These are phyloP conservation scores for Echites panduratus DNA, from an alignment of 257 asterid genomes.

Conservation along the genomic window DNA sequence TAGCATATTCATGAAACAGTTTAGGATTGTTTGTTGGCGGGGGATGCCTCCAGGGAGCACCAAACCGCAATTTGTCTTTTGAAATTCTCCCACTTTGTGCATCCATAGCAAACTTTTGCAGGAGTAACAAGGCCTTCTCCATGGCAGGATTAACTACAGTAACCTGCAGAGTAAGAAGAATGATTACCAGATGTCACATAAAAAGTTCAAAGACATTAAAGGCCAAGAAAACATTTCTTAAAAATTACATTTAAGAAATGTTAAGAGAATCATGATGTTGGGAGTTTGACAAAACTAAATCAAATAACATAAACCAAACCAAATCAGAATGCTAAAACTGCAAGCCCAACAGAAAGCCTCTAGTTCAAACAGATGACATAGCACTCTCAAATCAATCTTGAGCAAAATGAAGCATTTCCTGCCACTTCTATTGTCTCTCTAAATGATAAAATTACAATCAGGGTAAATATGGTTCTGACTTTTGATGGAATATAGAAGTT, in stretches of 20 bases:
- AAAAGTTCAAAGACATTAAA: neutral
- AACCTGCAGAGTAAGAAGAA: slow-evolving; percentile 37
- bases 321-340: neutral
- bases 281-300: neutral
- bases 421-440: neutral
- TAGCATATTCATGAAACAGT: slow-evolving; percentile 55
- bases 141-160: slow-evolving; percentile 92
- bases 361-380: neutral
- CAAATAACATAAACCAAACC: neutral
- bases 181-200: slow-evolving; percentile 2
- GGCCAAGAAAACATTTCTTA: neutral
- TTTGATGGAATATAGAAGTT: neutral
- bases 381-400: neutral
- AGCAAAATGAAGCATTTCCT: neutral
- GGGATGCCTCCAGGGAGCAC: slow-evolving; percentile 97
- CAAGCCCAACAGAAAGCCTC: neutral
- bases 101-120: slow-evolving; percentile 73
- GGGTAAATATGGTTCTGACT: no score
- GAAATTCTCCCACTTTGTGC: slow-evolving; percentile 59
- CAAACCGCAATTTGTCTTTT: slow-evolving; percentile 62
- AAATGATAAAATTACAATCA: neutral
- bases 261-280: neutral
- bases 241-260: no score
- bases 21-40: slow-evolving; percentile 38
- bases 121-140: slow-evolving; percentile 60